Evolutionary conservation across 2,329 filamentous ascomycete species (phyloP).

Genomic region (Biscogniauxia sp.): DNA sequence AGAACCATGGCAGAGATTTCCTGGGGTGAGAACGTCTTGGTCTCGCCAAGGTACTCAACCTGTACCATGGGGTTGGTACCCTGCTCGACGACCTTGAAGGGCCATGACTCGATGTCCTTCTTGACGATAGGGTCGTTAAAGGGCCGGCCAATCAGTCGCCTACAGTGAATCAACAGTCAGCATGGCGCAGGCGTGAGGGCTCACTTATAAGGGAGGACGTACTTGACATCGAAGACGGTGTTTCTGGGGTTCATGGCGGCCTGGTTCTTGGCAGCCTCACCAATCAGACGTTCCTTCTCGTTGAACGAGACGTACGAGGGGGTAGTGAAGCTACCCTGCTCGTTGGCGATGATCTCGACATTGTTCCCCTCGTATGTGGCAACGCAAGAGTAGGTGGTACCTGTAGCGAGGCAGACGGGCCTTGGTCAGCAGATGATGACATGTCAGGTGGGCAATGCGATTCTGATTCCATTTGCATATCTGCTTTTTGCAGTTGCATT

Average conservation of each 20-base stretch:
- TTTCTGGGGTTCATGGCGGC: slow-evolving; percentile 98
- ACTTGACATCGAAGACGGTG: slow-evolving; percentile 99
- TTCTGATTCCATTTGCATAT: slow-evolving; percentile 8
- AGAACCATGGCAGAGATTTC: slow-evolving; percentile 99
- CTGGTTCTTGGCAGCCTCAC: slow-evolving; percentile 99
- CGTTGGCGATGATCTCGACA: slow-evolving; percentile 99
- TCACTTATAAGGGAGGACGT: slow-evolving; percentile 39
- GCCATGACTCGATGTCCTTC: slow-evolving; percentile 99
- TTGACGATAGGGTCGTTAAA: slow-evolving; percentile 96
- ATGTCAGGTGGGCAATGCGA: neutral
- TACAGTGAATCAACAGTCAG: slow-evolving; percentile 35
- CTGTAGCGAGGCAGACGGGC: slow-evolving; percentile 44
- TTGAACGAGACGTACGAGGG: slow-evolving; percentile 99
- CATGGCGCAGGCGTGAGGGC: slow-evolving; percentile 1
- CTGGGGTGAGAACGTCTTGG: slow-evolving; percentile 94
- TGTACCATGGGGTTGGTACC: slow-evolving; percentile 86
- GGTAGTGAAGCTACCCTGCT: slow-evolving; percentile 98
- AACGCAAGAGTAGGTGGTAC: slow-evolving; percentile 99
- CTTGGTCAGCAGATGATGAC: slow-evolving; percentile 19
- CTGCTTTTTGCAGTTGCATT: neutral
- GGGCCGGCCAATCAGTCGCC: slow-evolving; percentile 95
- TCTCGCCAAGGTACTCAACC: slow-evolving; percentile 94
- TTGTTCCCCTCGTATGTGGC: slow-evolving; percentile 99
- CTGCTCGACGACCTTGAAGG: slow-evolving; percentile 95
- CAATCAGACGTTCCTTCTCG: slow-evolving; percentile 96